Evolutionary conservation across 495 filamentous ascomycete species (phyloP).

Genomic region (Tuber microsphaerosporum): DNA sequence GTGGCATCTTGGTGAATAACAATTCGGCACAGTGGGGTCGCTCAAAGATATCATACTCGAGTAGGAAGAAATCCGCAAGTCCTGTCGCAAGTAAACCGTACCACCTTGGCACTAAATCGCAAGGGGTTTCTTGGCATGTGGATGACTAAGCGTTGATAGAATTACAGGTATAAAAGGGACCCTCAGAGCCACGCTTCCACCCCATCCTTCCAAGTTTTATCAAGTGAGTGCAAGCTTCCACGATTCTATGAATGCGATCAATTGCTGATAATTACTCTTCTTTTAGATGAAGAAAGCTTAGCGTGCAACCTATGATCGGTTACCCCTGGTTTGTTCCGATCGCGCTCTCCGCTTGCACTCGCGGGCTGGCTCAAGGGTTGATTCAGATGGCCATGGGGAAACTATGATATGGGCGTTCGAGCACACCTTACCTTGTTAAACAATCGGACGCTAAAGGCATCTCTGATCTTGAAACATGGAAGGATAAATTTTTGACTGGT

Average conservation of each 20-base stretch:
- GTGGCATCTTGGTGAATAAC: slow-evolving; percentile 17
- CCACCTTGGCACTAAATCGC: background rate
- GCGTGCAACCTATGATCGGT: slow-evolving; percentile 83
- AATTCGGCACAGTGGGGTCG: slow-evolving; percentile 3
- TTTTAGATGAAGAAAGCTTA: slow-evolving; percentile 97
- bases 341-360: slow-evolving; percentile 65
- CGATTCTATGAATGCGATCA: background rate
- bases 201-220: slow-evolving; percentile 98
- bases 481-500: slow-evolving; percentile 35
- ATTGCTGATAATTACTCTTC: slow-evolving; percentile 45
- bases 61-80: slow-evolving; percentile 1
- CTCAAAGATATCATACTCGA: background rate
- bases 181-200: slow-evolving; percentile 50
- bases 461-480: slow-evolving; percentile 70
- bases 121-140: background rate
- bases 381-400: slow-evolving; percentile 56
- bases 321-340: slow-evolving; percentile 52
- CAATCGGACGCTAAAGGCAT: slow-evolving; percentile 93
- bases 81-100: background rate
- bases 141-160: slow-evolving; percentile 17
- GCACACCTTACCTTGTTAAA: slow-evolving; percentile 95
- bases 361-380: slow-evolving; percentile 77
- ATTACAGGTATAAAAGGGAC: slow-evolving; percentile 9
- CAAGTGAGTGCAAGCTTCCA: slow-evolving; percentile 57
- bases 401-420: slow-evolving; percentile 96